phyloP scores from a whole-genome alignment of 345 rosid species.

The Rubroshorea leprosula region DNA sequence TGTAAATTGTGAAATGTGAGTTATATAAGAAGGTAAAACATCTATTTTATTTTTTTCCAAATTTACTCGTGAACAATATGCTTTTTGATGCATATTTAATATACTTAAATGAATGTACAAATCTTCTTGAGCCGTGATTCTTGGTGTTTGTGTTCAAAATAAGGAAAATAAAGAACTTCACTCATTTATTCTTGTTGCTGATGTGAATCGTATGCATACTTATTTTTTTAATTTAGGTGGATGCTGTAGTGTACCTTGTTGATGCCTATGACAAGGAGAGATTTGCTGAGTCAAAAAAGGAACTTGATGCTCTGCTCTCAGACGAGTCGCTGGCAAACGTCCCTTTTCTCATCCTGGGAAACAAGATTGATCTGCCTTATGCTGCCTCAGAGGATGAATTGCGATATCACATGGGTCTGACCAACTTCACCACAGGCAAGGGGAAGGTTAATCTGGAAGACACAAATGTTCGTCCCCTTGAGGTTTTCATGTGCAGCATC shows the following conservation, averaged over 20 bases:
- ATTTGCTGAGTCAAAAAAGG: constrained; percentile 1
- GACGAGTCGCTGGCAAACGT: not conserved
- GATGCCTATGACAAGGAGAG: constrained; percentile 6
- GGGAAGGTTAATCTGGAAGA: constrained; percentile 40
- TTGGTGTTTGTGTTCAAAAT: not conserved
- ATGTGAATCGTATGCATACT: not conserved
- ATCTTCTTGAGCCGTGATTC: too few relatives aligned
- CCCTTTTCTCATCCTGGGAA: not conserved
- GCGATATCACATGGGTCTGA: constrained; percentile 50
- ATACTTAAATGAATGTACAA: too few relatives aligned
- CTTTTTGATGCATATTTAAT: too few relatives aligned
- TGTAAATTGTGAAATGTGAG: too few relatives aligned
- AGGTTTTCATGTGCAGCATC: constrained; percentile 81
- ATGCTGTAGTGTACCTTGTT: constrained; percentile 4
- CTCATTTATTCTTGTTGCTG: not conserved
- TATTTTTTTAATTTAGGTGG: not conserved
- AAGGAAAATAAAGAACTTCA: not conserved
- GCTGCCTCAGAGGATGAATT: constrained; percentile 19
- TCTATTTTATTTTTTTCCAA: too few relatives aligned
- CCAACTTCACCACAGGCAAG: constrained; percentile 70
- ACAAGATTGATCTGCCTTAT: constrained; percentile 4
- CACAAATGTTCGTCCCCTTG: constrained; percentile 47
- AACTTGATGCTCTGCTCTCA: not conserved
- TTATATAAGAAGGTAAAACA: too few relatives aligned
- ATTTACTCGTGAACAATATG: too few relatives aligned